Conservation (phyloP, 2,329 filamentous ascomycete species). For the Paecilomyces formosus region DNA sequence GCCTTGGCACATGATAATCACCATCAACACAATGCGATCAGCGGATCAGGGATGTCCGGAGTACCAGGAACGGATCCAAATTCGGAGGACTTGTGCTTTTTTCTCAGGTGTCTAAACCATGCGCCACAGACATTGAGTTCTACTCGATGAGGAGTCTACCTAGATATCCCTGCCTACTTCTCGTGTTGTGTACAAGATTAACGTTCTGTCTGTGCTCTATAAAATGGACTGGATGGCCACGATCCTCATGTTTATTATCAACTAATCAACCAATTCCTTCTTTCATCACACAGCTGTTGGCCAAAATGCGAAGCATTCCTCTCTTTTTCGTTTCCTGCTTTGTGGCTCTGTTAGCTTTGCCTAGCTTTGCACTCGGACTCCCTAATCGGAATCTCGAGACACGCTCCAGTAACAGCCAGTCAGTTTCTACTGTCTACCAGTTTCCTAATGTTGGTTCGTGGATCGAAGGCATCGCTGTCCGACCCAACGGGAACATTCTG, state of each 20-base stretch:
- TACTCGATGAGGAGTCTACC: background rate
- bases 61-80: background rate
- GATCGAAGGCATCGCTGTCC: constrained; percentile 26
- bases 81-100: background rate
- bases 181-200: background rate
- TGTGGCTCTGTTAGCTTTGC: background rate
- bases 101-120: background rate
- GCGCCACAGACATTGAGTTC: background rate
- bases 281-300: background rate
- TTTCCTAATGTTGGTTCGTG: constrained; percentile 19
- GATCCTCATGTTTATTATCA: background rate
- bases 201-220: background rate
- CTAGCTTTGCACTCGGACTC: background rate
- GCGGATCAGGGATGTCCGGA: background rate
- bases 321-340: background rate
- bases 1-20: background rate
- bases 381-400: background rate
- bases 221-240: background rate
- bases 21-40: background rate
- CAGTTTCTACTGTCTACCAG: constrained; percentile 9
- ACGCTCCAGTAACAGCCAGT: background rate
- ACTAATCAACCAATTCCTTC: too few relatives aligned
- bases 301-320: background rate
- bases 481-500: constrained; percentile 24
- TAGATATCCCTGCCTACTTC: background rate